Percentiles rank a stretch among this genome's conserved stretches.
These are phyloP conservation scores for Vitis labrusca DNA, from an alignment of 164 flowering plant genomes.

Conservation along the genomic window DNA sequence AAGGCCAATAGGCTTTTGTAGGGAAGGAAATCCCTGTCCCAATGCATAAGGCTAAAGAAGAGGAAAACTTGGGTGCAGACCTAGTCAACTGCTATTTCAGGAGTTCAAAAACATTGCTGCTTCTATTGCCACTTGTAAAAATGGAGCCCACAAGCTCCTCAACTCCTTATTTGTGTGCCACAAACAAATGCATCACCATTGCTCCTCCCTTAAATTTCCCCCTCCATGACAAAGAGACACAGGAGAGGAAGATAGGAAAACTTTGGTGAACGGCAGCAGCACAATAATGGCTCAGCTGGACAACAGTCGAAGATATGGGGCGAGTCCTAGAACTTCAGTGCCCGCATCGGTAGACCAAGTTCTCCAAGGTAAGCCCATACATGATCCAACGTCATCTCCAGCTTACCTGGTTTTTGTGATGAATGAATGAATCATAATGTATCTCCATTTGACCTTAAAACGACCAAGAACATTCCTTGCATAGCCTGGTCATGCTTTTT, in stretches of 20 bases:
- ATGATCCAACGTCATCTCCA: neutral
- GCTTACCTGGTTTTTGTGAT: too few species aligned
- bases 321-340: slow-evolving; percentile 13
- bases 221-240: neutral
- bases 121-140: slow-evolving; percentile 6
- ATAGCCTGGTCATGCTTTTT: neutral
- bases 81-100: slow-evolving; percentile 12
- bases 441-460: too few species aligned
- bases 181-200: slow-evolving; percentile 4
- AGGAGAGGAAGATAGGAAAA: neutral
- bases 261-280: neutral
- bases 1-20: too few species aligned
- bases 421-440: too few species aligned
- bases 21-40: neutral
- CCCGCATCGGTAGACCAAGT: slow-evolving; percentile 39
- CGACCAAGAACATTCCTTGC: too few species aligned
- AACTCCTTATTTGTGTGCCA: slow-evolving; percentile 1
- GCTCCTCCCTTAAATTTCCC: slow-evolving; percentile 15
- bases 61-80: slow-evolving; percentile 9
- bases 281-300: slow-evolving; percentile 29
- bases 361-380: slow-evolving; percentile 28
- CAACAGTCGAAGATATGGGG: slow-evolving; percentile 6
- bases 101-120: neutral
- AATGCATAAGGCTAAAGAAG: slow-evolving; percentile 11
- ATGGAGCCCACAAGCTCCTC: slow-evolving; percentile 9